A percentile compares a stretch with the other conserved stretches of the same genome.
phyloP scores from a whole-genome alignment of 1,284 basidiomycete species.

The Mycena sp. region DNA sequence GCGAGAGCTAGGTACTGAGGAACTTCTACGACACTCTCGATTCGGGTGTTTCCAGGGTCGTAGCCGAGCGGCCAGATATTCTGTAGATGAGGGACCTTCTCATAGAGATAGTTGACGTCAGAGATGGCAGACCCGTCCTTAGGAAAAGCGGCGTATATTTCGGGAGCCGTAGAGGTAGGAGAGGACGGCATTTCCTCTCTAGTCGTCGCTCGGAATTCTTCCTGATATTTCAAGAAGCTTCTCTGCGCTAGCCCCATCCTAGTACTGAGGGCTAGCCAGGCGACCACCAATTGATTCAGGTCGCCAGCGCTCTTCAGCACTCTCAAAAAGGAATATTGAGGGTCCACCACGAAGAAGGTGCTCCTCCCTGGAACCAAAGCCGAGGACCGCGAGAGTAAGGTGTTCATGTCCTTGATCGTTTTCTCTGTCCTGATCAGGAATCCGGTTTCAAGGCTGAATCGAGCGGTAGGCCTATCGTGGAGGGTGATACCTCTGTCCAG shows the following conservation, averaged over 20 bases:
- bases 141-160: not conserved
- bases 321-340: too few species aligned
- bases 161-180: conserved; percentile 7
- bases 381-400: not conserved
- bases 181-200: not conserved
- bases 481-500: not conserved
- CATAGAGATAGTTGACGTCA: not conserved
- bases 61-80: not conserved
- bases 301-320: not conserved
- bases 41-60: too few species aligned
- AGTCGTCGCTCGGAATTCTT: not conserved
- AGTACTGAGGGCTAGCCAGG: not conserved
- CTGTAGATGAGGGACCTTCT: not conserved
- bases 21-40: too few species aligned
- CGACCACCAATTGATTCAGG: not conserved
- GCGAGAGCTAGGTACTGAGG: too few species aligned
- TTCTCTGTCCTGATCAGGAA: not conserved
- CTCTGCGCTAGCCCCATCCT: not conserved
- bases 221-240: conserved; percentile 1
- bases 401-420: not conserved
- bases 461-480: not conserved
- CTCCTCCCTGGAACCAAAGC: not conserved
- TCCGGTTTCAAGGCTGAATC: not conserved
- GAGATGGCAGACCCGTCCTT: not conserved
- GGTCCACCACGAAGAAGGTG: not conserved